Percentiles rank a stretch among this genome's conserved stretches.
These are phyloP conservation scores for Pythium inflatum DNA, from an alignment of 352 stramenopile genomes.

Conservation along the genomic window DNA sequence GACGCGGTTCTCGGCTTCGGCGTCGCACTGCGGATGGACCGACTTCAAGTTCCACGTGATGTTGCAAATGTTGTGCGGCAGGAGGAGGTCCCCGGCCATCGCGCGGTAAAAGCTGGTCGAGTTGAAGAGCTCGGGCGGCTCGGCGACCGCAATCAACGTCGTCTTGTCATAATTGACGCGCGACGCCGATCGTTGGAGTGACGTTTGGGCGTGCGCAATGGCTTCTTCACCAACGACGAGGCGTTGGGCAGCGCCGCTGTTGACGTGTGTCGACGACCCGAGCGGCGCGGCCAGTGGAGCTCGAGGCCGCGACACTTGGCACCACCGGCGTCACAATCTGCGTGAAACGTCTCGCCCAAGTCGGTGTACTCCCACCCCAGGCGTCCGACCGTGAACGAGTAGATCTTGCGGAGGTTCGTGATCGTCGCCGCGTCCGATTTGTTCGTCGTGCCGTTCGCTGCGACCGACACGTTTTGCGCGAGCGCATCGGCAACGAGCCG, in stretches of 20 bases:
- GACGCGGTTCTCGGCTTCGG: neutral
- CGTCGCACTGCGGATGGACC: neutral
- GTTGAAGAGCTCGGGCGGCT: neutral
- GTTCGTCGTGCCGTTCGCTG: neutral
- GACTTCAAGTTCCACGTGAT: neutral
- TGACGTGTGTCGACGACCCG: neutral
- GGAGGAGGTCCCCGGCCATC: neutral
- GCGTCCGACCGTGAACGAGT: constrained; percentile 31
- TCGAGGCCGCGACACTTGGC: constrained; percentile 1
- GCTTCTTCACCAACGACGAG: neutral
- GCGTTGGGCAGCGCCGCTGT: neutral
- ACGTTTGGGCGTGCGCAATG: neutral
- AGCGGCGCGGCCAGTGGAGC: neutral
- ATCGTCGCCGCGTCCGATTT: neutral
- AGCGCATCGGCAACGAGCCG: constrained; percentile 12
- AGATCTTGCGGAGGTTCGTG: constrained; percentile 34
- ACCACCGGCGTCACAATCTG: constrained; percentile 5
- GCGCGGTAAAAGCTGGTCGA: neutral
- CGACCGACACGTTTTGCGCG: neutral
- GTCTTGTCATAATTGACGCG: neutral
- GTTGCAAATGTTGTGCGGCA: constrained; percentile 2
- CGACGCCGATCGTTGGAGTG: neutral
- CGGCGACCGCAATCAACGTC: neutral
- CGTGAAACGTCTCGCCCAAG: constrained; percentile 20
- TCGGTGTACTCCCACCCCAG: constrained; percentile 27